These are phyloP conservation scores for Podospora pseudopauciseta DNA, from an alignment of 495 filamentous ascomycete species.

Conservation along the genomic window DNA sequence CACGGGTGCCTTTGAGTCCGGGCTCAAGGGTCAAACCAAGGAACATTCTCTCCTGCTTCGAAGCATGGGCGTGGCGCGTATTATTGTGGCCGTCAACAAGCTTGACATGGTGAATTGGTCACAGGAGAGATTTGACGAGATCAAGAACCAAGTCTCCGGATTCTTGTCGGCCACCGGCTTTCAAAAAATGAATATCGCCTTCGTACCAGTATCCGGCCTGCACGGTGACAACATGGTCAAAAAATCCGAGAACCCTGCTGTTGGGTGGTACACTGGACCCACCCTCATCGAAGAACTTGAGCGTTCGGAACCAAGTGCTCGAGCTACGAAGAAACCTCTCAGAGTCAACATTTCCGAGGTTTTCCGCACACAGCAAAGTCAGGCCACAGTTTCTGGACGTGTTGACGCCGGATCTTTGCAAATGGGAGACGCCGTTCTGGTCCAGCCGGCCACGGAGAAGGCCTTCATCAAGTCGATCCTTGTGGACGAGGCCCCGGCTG, in stretches of 20 bases:
- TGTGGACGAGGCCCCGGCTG: slow-evolving; percentile 62
- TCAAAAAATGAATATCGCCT: slow-evolving; percentile 69
- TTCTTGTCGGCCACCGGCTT: slow-evolving; percentile 84
- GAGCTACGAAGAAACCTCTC: slow-evolving; percentile 73
- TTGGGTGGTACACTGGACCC: slow-evolving; percentile 73
- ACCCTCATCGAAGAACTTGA: slow-evolving; percentile 84
- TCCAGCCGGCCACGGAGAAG: slow-evolving; percentile 75
- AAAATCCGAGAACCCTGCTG: slow-evolving; percentile 52
- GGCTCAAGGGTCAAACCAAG: slow-evolving; percentile 88
- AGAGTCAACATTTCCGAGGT: slow-evolving; percentile 77
- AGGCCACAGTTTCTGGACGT: slow-evolving; percentile 78
- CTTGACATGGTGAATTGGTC: slow-evolving; percentile 83
- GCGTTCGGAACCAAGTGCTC: slow-evolving; percentile 63
- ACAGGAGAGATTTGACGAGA: slow-evolving; percentile 75
- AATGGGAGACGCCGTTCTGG: slow-evolving; percentile 71
- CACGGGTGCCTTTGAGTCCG: slow-evolving; percentile 85
- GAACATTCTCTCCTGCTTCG: slow-evolving; percentile 88
- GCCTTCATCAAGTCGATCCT: slow-evolving; percentile 75
- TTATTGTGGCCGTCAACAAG: slow-evolving; percentile 93
- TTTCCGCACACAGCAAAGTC: slow-evolving; percentile 65
- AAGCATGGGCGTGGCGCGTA: slow-evolving; percentile 83
- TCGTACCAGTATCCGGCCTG: slow-evolving; percentile 85
- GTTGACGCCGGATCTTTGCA: slow-evolving; percentile 82
- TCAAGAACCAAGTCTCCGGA: slow-evolving; percentile 73
- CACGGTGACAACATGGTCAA: slow-evolving; percentile 79